Conservation (phyloP, 257 asterid genomes). For the Solanum paucissectum region DNA sequence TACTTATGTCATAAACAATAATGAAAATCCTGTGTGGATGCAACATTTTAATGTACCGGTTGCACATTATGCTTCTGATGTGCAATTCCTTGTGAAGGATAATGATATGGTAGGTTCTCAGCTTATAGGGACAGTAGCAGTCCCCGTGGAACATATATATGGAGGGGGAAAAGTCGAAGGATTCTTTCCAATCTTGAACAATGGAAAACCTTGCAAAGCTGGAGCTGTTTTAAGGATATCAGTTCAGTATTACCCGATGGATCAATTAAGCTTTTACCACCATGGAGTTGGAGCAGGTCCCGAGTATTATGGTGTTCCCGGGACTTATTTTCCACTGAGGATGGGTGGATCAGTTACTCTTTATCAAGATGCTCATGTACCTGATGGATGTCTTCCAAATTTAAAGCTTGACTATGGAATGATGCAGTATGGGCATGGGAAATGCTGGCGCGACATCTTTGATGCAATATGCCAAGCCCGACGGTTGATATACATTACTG, state of each 20-base stretch:
- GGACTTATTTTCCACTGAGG: slow-evolving; percentile 91
- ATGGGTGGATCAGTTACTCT: slow-evolving; percentile 81
- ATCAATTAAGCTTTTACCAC: slow-evolving; percentile 59
- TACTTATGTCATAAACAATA: slow-evolving; percentile 73
- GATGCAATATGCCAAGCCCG: slow-evolving; percentile 76
- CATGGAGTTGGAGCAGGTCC: slow-evolving; percentile 93
- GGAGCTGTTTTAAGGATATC: slow-evolving; percentile 80
- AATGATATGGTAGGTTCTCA: slow-evolving; percentile 86
- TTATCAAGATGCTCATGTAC: slow-evolving; percentile 99
- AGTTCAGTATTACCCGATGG: slow-evolving; percentile 64
- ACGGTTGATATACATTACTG: slow-evolving; percentile 70
- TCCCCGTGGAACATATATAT: slow-evolving; percentile 72
- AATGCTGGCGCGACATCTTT: slow-evolving; percentile 92
- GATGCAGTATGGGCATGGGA: slow-evolving; percentile 65
- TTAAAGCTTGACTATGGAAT: slow-evolving; percentile 62
- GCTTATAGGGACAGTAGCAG: slow-evolving; percentile 73
- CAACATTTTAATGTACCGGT: slow-evolving; percentile 75
- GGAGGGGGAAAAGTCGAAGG: slow-evolving; percentile 64
- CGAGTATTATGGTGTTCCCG: slow-evolving; percentile 65
- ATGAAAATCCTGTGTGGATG: slow-evolving; percentile 89
- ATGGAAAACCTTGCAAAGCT: slow-evolving; percentile 75
- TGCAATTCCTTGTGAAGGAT: slow-evolving; percentile 79
- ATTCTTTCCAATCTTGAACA: slow-evolving; percentile 60
- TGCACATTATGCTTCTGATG: slow-evolving; percentile 82
- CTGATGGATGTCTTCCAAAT: slow-evolving; percentile 66